phyloP scores from a whole-genome alignment of 1,284 basidiomycete species.

The Vanrija sp. region DNA sequence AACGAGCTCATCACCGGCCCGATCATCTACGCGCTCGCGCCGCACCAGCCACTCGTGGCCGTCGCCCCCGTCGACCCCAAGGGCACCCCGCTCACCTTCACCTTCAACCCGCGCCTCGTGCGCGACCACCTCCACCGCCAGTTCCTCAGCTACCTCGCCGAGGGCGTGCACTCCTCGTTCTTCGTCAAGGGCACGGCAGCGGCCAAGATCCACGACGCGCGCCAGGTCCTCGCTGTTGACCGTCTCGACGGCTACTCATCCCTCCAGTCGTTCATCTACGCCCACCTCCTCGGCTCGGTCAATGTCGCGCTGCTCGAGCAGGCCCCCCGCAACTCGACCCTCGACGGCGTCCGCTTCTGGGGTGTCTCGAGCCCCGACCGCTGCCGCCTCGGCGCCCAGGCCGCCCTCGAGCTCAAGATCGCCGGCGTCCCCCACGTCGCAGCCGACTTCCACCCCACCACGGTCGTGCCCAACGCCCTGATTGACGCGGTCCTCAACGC shows the following conservation, averaged over 20 bases:
- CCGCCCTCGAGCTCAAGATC: constrained; percentile 10
- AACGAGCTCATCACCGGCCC: constrained; percentile 9
- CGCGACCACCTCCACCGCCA: constrained; percentile 18
- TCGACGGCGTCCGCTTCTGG: constrained; percentile 14
- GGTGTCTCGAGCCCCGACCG: background rate
- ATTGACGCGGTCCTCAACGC: constrained; percentile 12
- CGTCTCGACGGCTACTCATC: constrained; percentile 16
- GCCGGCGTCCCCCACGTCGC: constrained; percentile 10
- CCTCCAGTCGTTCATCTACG: constrained; percentile 15
- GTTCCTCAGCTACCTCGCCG: constrained; percentile 16
- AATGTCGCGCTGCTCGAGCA: constrained; percentile 17
- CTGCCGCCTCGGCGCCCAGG: background rate
- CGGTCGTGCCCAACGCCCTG: constrained; percentile 14
- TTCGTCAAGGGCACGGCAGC: constrained; percentile 5
- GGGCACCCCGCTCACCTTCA: constrained; percentile 5
- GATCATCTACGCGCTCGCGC: constrained; percentile 5
- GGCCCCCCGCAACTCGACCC: constrained; percentile 8
- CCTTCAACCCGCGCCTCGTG: constrained; percentile 11
- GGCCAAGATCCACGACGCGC: constrained; percentile 8
- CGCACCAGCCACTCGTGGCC: constrained; percentile 7
- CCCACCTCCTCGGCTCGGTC: constrained; percentile 10
- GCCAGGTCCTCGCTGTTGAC: constrained; percentile 10
- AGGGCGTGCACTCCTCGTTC: constrained; percentile 8
- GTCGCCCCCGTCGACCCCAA: constrained; percentile 8
- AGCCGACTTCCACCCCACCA: constrained; percentile 16